Base-by-base conservation (phyloP, 352 stramenopile species). In the Phytopythium aichiense region DNA sequence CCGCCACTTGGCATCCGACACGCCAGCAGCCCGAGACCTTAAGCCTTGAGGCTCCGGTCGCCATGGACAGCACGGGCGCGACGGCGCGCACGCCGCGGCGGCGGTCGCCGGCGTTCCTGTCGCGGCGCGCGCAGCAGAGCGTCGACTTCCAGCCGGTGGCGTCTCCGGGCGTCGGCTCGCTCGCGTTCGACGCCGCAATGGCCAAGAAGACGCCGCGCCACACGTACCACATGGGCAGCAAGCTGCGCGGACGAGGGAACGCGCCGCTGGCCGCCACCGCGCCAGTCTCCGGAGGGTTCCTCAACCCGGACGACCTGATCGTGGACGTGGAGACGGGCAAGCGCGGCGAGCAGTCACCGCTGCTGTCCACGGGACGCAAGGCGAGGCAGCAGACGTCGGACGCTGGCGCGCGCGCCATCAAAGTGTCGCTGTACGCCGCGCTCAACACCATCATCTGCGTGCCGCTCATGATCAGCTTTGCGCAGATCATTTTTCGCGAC, bases 401-500 rank as follows among this genome's bases (percentile, higher is more conserved):
- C 7, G 16, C 31, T 11, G 51, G 38, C 4, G 37, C 55, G 22
- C 40, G 40, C 2, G 55, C 55, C 54, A 63, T 88, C 68, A 88
- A 89, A 66, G 79, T 93, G 59, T 82, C 70, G 4, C 65, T 97
- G 22, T 97, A 96, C 57, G 89, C 89, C n/a, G 66, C 96, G 42
- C 86, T 98, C 62, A 98, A 98, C 73, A 95, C 94, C 8, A 91
- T 98, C 48, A 98, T 98, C 67, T 84, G 94, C 52, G 86, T 98
- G 38, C 95, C 96, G 7, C 82, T 95, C 48, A 88, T 87, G 77
- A 87, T 87, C 73, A 79, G 95, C 60, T 99, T 98, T 69, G 88
- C 95, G 40, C 91, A 97, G 50, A 98, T 99, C 66, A 98, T 99
- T 71, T 99, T 98, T 63, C 84, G 83, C 38, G 79, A 94, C 62